Evolutionary conservation across 768 basidiomycete species (phyloP), one percentile per base, ranked within the genome.

Genomic region (Phylloporus sp.): DNA sequence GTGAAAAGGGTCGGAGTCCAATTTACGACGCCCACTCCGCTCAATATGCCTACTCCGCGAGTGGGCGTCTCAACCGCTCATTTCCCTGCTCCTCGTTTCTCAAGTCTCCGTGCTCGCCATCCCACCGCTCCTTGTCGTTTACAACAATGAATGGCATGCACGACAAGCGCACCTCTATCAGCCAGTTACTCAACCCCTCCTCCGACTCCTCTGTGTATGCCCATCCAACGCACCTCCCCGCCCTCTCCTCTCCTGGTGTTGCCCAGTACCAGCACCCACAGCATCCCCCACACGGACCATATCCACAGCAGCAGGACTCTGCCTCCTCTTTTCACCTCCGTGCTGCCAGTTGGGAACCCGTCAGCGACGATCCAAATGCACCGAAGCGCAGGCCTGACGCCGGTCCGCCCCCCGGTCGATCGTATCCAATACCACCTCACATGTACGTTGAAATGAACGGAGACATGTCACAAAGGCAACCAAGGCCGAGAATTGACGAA

Each of bases 311-410:
- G 9, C 61, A 59, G 11, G 69, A 68, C 1, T 59, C 70, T 29
- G 57, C 50, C 11, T 49, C 71, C 11, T 65, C 76, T 22, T 86
- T 75, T 59, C 75, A 79, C 60, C 77, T 86, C n/a, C 76, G 81
- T 35, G 79, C 82, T 11, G 85, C 85, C 6, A 81, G 68, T 59
- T 86, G 85, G 83, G 76, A 75, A 26, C 63, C 57, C 47, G 69
- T 57, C 42, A 68, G 58, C 45, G 73, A 69, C 55, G 67, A 62
- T 65, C 69, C 65, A 57, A 72, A 65, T 24, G 67, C 71, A 42
- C 60, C 64, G 45, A 67, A 70, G 31, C 69, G 70, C 52, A 70
- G 66, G 56, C 57, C 63, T 52, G 72, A 73, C 41, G 55, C 59
- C 49, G 71, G 70, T 8, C 56, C 64, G 43, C 55, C 63, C 50